Evolutionary conservation across 2,329 filamentous ascomycete species (phyloP), one percentile per base, ranked within the genome.

Genomic region (Clarireedia paspali): DNA sequence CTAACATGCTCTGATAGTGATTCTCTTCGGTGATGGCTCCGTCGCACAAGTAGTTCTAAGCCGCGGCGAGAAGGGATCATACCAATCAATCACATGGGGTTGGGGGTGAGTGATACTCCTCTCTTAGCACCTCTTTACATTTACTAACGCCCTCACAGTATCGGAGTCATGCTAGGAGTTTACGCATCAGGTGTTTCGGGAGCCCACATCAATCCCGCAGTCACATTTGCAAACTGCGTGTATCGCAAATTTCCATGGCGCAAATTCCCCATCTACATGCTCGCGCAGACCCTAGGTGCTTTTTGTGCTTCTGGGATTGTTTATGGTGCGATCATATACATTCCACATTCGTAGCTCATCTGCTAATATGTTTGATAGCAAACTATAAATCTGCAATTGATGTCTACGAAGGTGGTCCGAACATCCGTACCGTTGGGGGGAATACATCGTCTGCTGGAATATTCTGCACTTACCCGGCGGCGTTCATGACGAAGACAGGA

Each of bases 91-190:
- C 30, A 62, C 59, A 40, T 68, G 65, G 66, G 66, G 65, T 10
- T 68, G 65, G 65, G 66, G 66, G 64, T 66, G 30, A 4, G 59
- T 30, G 55, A 54, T 26, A 4, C 3, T 12, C 12, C 3, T 23
- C 12, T 51, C 12, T 39, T 6, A 45, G 6, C 1, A 5, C 2
- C 12, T 5, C 38, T 1, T 27, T 27, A 23, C 17, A 36, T 14
- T 23, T 26, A 17, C 57, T 60, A 24, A 59, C 42, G 58, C 15
- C 42, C 38, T 53, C 59, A 20, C 62, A 79, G 83, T 38, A 72
- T 88, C 46, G 85, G 81, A n/a, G 81, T 87, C 59, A 87, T 87
- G 83, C 74, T 88, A 3, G 84, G 85, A 4, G 79, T 88, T 34
- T 88, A 88, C 64, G 76, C 79, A 15, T 75, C 75, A 14, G 80